Base-by-base conservation (phyloP, 1,139 yeast species). In the Geotrichum candidum region DNA sequence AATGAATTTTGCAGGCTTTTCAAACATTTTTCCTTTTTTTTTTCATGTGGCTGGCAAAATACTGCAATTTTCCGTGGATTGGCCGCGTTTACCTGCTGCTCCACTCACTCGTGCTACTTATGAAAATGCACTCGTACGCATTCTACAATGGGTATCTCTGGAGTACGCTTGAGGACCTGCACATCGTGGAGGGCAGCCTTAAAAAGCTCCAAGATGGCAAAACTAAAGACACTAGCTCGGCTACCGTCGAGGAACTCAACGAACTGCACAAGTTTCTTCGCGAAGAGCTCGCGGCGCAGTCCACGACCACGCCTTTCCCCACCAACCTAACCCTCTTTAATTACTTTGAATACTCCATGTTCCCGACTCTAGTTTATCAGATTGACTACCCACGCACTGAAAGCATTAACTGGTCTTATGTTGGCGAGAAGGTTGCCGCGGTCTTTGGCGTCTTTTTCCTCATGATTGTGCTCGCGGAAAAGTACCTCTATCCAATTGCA, bases 121-220 rank as follows among this genome's bases (percentile, higher is more conserved):
- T 92, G 98, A 92, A 92, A 72, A 87, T 87, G 85, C 97, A 92
- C 73, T 90, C 97, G 1, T 92, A 86, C 71, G 90, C 89, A 0
- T 90, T 87, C 69, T 92, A 86, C 76, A 91, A 91, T 71, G 98
- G 97, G 0, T 90, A 91, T 72, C 77, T 91, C 61, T 90, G 96
- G 94, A 77, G 74, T 31, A 82, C 87, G 41, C 69, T 72, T 38
- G 75, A 78, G n/a, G 96, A 89, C 68, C 76, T 87, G 59, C 68
- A 77, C 6, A 79, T 77, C 63, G 82, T 90, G 9, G 67, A 76
- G 69, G 68, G 68, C 46, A 54, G 23, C 25, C 54, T n/a, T 59
- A 53, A 59, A 46, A 60, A 60, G 18, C 61, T 57, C 13, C 61
- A 61, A 45, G 62, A 54, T 7, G 63, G 35, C n/a, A 61, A 63